A percentile compares a stretch with the other conserved stretches of the same genome.
Conservation (phyloP, 75 land plant species). For the Sequoiadendron giganteum region DNA sequence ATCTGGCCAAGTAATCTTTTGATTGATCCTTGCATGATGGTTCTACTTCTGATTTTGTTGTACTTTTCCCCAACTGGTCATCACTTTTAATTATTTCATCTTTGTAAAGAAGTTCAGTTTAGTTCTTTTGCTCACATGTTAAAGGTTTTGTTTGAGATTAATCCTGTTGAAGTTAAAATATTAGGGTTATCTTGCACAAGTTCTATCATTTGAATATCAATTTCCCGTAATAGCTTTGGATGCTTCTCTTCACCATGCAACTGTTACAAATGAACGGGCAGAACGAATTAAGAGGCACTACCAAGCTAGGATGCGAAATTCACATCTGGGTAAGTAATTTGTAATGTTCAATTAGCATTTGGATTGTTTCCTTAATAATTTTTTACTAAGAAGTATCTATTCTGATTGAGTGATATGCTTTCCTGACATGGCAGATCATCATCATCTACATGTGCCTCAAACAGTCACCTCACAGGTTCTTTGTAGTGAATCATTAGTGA, state of each 20-base stretch:
- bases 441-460: constrained; percentile 37
- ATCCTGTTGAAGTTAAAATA: not conserved
- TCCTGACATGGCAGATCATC: constrained; percentile 24
- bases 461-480: constrained; percentile 58
- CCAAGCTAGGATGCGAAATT: constrained; percentile 45
- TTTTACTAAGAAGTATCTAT: not conserved
- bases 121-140: not conserved
- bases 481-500: constrained; percentile 37
- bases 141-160: constrained; percentile 5
- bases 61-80: not conserved
- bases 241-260: constrained; percentile 79
- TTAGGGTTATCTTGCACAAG: constrained; percentile 92
- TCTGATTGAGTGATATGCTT: not conserved
- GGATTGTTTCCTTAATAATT: constrained; percentile 9
- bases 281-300: constrained; percentile 78
- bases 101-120: not conserved
- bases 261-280: constrained; percentile 74
- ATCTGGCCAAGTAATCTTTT: constrained; percentile 76
- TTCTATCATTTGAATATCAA: constrained; percentile 63
- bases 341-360: not conserved
- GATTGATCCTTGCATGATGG: not conserved
- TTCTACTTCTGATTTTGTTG: not conserved
- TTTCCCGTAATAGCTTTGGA: constrained; percentile 79
- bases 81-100: not conserved
- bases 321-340: constrained; percentile 22